These are phyloP conservation scores for Pseudocercospora musae DNA, from an alignment of 2,329 filamentous ascomycete species.

Conservation along the genomic window DNA sequence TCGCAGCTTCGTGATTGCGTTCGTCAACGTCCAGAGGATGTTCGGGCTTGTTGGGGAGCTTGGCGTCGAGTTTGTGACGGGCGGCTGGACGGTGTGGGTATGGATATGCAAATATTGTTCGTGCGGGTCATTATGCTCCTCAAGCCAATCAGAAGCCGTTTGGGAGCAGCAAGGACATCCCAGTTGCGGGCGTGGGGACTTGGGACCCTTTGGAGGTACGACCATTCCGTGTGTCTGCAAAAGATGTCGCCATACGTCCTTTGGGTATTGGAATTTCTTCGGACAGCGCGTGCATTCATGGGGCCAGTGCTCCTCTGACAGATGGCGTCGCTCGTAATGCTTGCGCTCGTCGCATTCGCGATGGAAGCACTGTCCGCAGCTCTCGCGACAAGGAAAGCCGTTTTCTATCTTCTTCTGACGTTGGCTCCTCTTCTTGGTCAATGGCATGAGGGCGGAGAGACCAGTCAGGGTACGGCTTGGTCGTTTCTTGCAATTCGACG, in stretches of 20 bases:
- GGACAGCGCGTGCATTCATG: slow-evolving; percentile 8
- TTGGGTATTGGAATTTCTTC: slow-evolving; percentile 9
- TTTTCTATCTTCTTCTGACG: slow-evolving; percentile 2
- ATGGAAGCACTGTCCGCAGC: slow-evolving; percentile 2
- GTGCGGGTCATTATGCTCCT: background rate
- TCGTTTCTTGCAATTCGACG: slow-evolving; percentile 2
- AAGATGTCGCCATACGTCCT: slow-evolving; percentile 15
- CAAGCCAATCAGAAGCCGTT: background rate
- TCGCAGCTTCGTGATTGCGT: slow-evolving; percentile 7
- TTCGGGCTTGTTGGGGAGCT: background rate
- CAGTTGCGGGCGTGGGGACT: background rate
- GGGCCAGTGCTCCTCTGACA: background rate
- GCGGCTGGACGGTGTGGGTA: background rate
- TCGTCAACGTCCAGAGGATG: background rate
- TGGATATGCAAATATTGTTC: no score
- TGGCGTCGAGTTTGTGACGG: background rate
- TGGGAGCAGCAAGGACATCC: background rate
- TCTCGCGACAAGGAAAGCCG: slow-evolving; percentile 10
- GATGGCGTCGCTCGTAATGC: slow-evolving; percentile 10
- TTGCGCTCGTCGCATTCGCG: slow-evolving; percentile 16
- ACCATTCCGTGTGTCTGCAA: slow-evolving; percentile 8
- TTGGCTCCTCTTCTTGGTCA: background rate
- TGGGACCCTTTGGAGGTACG: background rate
- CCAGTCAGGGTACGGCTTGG: background rate
- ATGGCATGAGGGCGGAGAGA: background rate